Conservation (phyloP, 2,329 filamentous ascomycete genomes). For the Aspergillus aculeatinus region DNA sequence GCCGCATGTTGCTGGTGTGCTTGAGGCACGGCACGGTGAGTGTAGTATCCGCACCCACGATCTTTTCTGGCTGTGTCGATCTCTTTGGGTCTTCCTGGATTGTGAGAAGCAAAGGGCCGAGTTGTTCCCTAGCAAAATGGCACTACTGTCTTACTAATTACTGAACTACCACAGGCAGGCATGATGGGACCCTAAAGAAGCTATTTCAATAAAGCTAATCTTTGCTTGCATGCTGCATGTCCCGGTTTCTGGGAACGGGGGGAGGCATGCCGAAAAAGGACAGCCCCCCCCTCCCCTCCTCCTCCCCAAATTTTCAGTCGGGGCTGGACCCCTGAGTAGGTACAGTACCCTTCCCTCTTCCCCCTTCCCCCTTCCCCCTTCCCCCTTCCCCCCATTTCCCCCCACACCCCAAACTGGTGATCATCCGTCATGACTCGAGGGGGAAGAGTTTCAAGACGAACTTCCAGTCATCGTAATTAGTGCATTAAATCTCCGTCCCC, state of each 20-base stretch:
- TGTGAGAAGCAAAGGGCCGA: too few species aligned
- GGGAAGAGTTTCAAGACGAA: background rate
- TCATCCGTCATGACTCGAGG: background rate
- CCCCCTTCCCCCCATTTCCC: too few species aligned
- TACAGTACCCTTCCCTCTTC: too few species aligned
- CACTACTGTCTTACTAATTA: background rate
- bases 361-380: too few species aligned
- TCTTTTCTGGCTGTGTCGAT: too few species aligned
- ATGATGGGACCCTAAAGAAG: background rate
- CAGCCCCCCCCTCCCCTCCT: too few species aligned
- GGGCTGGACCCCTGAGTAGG: background rate
- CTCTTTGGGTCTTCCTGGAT: too few species aligned
- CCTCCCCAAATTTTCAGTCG: background rate
- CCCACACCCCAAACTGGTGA: background rate
- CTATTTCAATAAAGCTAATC: background rate
- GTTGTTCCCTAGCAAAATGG: background rate
- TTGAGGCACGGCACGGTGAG: too few species aligned
- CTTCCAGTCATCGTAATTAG: too few species aligned
- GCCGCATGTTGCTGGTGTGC: too few species aligned
- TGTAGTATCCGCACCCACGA: too few species aligned
- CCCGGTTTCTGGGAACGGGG: slow-evolving; percentile 11
- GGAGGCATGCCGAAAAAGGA: background rate
- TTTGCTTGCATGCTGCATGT: background rate
- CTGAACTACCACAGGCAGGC: background rate
- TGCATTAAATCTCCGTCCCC: background rate